These are phyloP conservation scores for Dictyostelium discoideum DNA, from an alignment of 78 protist species.

Conservation along the genomic window dicty_2.7 NC_007089.4:3348001-3348500, in stretches of 20 bases:
- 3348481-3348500: background rate
- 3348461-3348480: background rate
- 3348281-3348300: background rate
- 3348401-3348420: slow-evolving; percentile 43
- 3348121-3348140: slow-evolving; percentile 30
- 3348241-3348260: background rate
- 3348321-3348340: slow-evolving; percentile 47
- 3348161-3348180: background rate
- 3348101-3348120: slow-evolving; percentile 21
- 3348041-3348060: background rate
- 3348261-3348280: background rate
- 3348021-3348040: background rate
- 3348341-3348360: slow-evolving; percentile 44
- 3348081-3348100: slow-evolving; percentile 1
- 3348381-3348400: slow-evolving; percentile 68
- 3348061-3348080: slow-evolving; percentile 16
- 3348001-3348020: background rate
- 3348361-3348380: slow-evolving; percentile 23
- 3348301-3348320: background rate
- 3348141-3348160: background rate
- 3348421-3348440: background rate
- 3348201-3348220: slow-evolving; percentile 30
- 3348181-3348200: slow-evolving; percentile 30
- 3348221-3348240: slow-evolving; percentile 16
- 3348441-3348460: background rate